phyloP scores from a whole-genome alignment of 1,139 yeast species.

The Chernovozyma sophiae-reginae region DNA sequence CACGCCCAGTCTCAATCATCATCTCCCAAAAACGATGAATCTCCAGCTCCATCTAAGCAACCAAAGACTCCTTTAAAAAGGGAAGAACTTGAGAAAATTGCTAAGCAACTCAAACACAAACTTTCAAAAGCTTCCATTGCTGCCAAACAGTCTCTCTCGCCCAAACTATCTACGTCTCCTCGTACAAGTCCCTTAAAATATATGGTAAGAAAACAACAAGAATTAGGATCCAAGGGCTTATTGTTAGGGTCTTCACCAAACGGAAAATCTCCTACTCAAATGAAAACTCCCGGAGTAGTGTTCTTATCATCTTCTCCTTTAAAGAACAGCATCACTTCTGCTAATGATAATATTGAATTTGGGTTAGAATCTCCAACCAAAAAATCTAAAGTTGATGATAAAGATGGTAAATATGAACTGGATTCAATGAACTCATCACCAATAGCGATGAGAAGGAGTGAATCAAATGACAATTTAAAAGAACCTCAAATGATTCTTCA shows the following conservation, averaged over 20 bases:
- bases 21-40: constrained; percentile 6
- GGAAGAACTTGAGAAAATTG: constrained; percentile 46
- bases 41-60: constrained; percentile 6
- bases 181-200: constrained; percentile 6
- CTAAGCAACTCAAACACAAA: constrained; percentile 42
- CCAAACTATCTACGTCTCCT: constrained; percentile 10
- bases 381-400: constrained; percentile 9
- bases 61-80: constrained; percentile 40
- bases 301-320: constrained; percentile 34
- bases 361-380: constrained; percentile 31
- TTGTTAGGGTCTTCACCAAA: constrained; percentile 24
- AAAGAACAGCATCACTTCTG: constrained; percentile 18
- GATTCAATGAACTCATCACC: constrained; percentile 4
- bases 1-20: constrained; percentile 4
- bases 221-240: constrained; percentile 1
- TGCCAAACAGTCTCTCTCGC: constrained; percentile 39
- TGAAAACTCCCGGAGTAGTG: constrained; percentile 33
- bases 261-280: constrained; percentile 42
- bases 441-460: constrained; percentile 1
- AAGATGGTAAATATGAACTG: background rate
- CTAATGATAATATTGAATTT: constrained; percentile 11
- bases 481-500: constrained; percentile 41
- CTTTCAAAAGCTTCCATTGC: constrained; percentile 43
- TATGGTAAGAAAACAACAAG: constrained; percentile 4
- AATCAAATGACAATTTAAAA: constrained; percentile 9